Evolutionary conservation across 306 rosid genomes (phyloP).

Genomic region (Quercus gilva): DNA sequence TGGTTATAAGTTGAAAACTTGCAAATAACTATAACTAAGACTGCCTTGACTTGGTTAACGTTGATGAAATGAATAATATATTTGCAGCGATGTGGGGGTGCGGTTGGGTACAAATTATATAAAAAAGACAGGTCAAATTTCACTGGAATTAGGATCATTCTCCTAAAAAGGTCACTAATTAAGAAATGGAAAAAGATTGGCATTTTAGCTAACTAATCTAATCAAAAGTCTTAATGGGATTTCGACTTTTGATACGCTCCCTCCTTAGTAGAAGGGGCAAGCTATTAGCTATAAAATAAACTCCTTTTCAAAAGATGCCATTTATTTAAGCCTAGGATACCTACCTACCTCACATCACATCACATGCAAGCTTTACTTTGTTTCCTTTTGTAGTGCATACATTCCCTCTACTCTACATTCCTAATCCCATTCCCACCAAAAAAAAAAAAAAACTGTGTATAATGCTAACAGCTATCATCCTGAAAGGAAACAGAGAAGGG

Average conservation of each 20-base stretch:
- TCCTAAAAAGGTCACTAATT: background rate
- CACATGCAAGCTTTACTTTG: conserved; percentile 5
- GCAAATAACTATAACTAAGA: no score
- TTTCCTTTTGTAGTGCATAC: conserved; percentile 25
- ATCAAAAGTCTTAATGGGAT: background rate
- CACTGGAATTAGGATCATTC: background rate
- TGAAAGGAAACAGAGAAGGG: no score
- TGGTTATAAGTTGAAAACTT: no score
- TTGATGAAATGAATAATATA: no score
- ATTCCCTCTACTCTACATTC: conserved; percentile 10
- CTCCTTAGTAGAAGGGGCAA: background rate
- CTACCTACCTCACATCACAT: conserved; percentile 19
- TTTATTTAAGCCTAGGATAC: conserved; percentile 31
- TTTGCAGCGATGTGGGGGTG: background rate
- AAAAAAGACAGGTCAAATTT: background rate
- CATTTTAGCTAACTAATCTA: background rate
- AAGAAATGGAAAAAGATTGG: background rate
- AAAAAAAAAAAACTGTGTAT: background rate
- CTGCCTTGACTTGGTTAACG: no score
- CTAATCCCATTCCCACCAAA: conserved; percentile 27
- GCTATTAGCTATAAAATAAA: background rate
- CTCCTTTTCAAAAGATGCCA: conserved; percentile 1
- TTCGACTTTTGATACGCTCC: background rate
- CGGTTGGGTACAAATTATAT: background rate
- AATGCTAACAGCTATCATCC: background rate